These are phyloP conservation scores for Fomes fomentarius DNA, from an alignment of 1,284 basidiomycete genomes.

Conservation along the genomic window DNA sequence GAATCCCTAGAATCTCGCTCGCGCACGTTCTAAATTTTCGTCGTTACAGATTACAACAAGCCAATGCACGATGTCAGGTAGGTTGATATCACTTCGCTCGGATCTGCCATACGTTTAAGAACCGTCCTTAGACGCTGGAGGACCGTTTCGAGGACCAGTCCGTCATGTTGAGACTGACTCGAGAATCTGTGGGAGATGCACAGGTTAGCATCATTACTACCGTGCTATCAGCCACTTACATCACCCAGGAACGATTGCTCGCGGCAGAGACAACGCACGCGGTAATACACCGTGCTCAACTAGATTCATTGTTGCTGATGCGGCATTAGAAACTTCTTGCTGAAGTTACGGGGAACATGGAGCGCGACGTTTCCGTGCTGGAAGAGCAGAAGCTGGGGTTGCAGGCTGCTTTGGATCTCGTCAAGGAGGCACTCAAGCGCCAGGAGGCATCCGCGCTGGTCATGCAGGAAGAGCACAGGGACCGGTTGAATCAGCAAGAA, in stretches of 20 bases:
- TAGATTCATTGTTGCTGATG: too few relatives aligned
- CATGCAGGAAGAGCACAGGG: slow-evolving; percentile 25
- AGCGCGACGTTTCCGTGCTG: slow-evolving; percentile 29
- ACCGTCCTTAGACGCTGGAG: slow-evolving; percentile 58
- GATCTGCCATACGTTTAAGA: too few relatives aligned
- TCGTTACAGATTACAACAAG: slow-evolving; percentile 28
- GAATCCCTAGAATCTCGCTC: background rate
- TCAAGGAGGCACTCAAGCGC: slow-evolving; percentile 22
- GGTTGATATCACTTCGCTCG: too few relatives aligned
- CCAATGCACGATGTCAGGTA: slow-evolving; percentile 32
- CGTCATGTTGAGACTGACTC: slow-evolving; percentile 50
- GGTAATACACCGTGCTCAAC: slow-evolving; percentile 18
- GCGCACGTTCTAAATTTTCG: background rate
- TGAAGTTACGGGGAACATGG: slow-evolving; percentile 22
- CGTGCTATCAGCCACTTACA: background rate
- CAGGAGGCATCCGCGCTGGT: slow-evolving; percentile 15
- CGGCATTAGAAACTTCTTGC: slow-evolving; percentile 27
- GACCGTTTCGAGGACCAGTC: slow-evolving; percentile 64
- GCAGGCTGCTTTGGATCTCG: slow-evolving; percentile 22
- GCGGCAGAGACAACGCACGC: slow-evolving; percentile 32
- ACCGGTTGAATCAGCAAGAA: slow-evolving; percentile 21
- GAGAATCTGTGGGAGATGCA: slow-evolving; percentile 55
- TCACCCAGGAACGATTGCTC: slow-evolving; percentile 36
- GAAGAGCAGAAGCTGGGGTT: slow-evolving; percentile 30
- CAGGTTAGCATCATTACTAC: slow-evolving; percentile 41